Percentiles rank a stretch among this genome's conserved stretches.
These are phyloP conservation scores for Mucor piriformis DNA, from an alignment of 371 early-diverging fungal species.

Conservation along the genomic window DNA sequence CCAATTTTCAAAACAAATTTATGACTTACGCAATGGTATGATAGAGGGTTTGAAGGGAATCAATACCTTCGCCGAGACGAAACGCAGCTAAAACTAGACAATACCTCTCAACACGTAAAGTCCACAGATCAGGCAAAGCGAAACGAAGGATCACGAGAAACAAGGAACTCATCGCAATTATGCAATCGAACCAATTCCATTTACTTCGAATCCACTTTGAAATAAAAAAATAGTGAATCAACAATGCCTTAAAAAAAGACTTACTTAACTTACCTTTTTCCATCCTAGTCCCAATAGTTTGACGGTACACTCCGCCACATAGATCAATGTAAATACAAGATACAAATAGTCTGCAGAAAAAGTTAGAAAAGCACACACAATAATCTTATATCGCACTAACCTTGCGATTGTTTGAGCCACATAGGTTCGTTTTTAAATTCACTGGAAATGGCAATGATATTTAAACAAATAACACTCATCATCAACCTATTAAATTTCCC, in stretches of 20 bases:
- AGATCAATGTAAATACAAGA: conserved; percentile 47
- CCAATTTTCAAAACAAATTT: not conserved
- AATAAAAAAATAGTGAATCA: not conserved
- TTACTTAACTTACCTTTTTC: conserved; percentile 46
- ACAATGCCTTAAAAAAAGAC: not conserved
- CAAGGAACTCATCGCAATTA: conserved; percentile 48
- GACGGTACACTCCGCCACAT: conserved; percentile 50
- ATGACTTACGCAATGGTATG: conserved; percentile 55
- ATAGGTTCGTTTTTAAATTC: conserved; percentile 49
- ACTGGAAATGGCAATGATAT: conserved; percentile 39
- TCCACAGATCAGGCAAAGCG: conserved; percentile 51
- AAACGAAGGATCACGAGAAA: conserved; percentile 52
- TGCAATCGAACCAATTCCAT: conserved; percentile 61
- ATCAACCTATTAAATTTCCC: conserved; percentile 55
- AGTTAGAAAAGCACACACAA: not conserved
- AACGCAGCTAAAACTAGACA: conserved; percentile 59
- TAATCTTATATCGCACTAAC: conserved; percentile 9
- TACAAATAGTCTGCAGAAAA: conserved; percentile 46
- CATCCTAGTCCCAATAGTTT: conserved; percentile 56
- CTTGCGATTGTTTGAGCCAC: conserved; percentile 45
- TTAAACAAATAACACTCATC: conserved; percentile 50
- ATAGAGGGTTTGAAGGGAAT: conserved; percentile 57
- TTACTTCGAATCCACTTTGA: conserved; percentile 56
- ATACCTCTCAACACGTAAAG: conserved; percentile 54
- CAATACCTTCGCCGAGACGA: conserved; percentile 60